These are phyloP conservation scores for Irpex sp. DNA, from an alignment of 1,284 basidiomycete species.

Conservation along the genomic window DNA sequence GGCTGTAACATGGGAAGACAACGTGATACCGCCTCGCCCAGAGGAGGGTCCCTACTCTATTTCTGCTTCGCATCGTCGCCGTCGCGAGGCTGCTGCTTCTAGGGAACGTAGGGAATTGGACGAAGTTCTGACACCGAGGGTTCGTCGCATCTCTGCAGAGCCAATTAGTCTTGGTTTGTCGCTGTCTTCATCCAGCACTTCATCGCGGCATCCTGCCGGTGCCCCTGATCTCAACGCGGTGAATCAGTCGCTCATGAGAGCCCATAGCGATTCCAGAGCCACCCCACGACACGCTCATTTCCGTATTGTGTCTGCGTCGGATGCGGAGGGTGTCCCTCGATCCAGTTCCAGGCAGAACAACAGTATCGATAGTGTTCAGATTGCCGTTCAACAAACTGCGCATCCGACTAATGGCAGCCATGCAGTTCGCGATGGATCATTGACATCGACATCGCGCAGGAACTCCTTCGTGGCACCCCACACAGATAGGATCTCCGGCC, in stretches of 20 bases:
- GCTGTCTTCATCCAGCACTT: not conserved
- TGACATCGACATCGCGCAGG: not conserved
- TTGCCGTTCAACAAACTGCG: not conserved
- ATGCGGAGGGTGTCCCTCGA: not conserved
- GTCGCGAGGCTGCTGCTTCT: not conserved
- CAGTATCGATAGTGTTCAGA: not conserved
- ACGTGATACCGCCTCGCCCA: not conserved
- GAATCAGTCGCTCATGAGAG: conserved; percentile 9
- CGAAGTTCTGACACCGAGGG: not conserved
- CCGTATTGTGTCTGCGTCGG: conserved; percentile 4
- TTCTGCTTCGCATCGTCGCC: conserved; percentile 1
- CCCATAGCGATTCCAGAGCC: conserved; percentile 3
- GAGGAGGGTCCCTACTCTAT: conserved; percentile 1
- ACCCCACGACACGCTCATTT: conserved; percentile 7
- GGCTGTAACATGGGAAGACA: not conserved
- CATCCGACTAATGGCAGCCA: not conserved
- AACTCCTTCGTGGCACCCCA: not conserved
- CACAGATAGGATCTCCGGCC: conserved; percentile 8
- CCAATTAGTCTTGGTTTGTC: conserved; percentile 3
- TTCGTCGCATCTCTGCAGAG: not conserved
- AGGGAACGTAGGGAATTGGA: not conserved
- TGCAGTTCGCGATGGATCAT: not conserved
- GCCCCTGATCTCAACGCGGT: conserved; percentile 8
- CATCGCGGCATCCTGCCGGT: not conserved
- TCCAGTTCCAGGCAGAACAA: conserved; percentile 1